phyloP scores from a whole-genome alignment of 129 eudicot genomes.

The carrot (Daucus carota) region DNA sequence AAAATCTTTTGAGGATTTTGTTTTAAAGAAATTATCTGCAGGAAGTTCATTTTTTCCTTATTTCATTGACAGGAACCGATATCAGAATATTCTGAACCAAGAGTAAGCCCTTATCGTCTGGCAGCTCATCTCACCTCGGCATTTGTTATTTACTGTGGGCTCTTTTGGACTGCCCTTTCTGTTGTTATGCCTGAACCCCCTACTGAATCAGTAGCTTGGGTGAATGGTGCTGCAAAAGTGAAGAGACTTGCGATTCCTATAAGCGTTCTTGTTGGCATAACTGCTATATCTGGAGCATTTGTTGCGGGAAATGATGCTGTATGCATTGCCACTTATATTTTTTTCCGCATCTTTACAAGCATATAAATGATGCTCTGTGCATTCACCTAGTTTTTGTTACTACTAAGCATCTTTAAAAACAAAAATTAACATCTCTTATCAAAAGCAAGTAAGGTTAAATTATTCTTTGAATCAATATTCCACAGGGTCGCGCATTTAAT shows the following conservation, averaged over 20 bases:
- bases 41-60: neutral
- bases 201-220: slow-evolving; percentile 78
- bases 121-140: slow-evolving; percentile 97
- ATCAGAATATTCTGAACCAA: slow-evolving; percentile 77
- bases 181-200: slow-evolving; percentile 99
- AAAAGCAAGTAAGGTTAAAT: neutral
- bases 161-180: slow-evolving; percentile 93
- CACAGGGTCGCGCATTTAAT: slow-evolving; percentile 86
- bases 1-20: neutral
- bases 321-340: slow-evolving; percentile 18
- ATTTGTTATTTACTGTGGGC: slow-evolving; percentile 78
- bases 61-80: slow-evolving; percentile 56
- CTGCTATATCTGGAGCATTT: slow-evolving; percentile 97
- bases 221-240: slow-evolving; percentile 81
- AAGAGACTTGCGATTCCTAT: slow-evolving; percentile 76
- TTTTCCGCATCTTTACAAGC: neutral
- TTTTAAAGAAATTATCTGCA: neutral
- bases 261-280: slow-evolving; percentile 73
- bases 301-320: slow-evolving; percentile 99
- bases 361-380: neutral
- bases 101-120: slow-evolving; percentile 93
- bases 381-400: neutral
- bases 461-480: slow-evolving; percentile 3
- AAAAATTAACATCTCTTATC: neutral
- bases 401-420: neutral